Evolutionary conservation across 2,329 filamentous ascomycete genomes (phyloP), one percentile per base, ranked within the genome.

Genomic region (Aspergillus sp.): DNA sequence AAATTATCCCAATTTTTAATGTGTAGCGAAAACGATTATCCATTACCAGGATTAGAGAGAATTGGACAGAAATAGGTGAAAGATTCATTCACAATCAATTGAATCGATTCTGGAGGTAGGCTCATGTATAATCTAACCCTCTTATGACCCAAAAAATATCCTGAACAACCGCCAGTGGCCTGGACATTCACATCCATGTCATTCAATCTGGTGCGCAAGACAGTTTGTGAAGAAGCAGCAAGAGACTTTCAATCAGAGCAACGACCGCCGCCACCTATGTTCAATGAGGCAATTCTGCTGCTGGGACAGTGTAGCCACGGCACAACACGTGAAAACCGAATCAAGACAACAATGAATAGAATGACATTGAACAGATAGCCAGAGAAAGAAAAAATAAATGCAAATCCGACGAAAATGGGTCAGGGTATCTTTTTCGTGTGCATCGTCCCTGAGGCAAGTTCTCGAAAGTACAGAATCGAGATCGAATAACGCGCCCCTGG

Each of bases 361-460:
- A 24, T 22, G 6, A 18, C 7, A 51, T 7, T 32, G 16, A 12
- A 45, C 42, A 29, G 52, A 26, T 29, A 54, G n/a, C 24, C 9
- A 55, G 49, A 53, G 42, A 36, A 31, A 49, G 55, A 49, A 59
- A 50, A 54, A 57, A 59, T 45, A 24, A 61, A 63, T 49, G 57
- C 42, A 57, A 57, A 45, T 55, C 45, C 55, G 52, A 54, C 50
- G 61, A 62, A 63, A 62, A 62, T 62, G 57, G 57, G 55, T 63
- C 55, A 62, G 65, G 68, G 67, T 70, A 69, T 70, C 65, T 66
- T 63, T 65, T 58, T 68, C 69, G 69, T 71, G 63, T 70, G 63
- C 65, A 55, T 66, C 60, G 58, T 68, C 63, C 65, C 65, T 59
- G 57, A 61, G 59, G 55, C 54, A 57, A 42, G 55, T 57, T 52